phyloP scores from a whole-genome alignment of 2,329 filamentous ascomycete species.

The Penicillium sp. region DNA sequence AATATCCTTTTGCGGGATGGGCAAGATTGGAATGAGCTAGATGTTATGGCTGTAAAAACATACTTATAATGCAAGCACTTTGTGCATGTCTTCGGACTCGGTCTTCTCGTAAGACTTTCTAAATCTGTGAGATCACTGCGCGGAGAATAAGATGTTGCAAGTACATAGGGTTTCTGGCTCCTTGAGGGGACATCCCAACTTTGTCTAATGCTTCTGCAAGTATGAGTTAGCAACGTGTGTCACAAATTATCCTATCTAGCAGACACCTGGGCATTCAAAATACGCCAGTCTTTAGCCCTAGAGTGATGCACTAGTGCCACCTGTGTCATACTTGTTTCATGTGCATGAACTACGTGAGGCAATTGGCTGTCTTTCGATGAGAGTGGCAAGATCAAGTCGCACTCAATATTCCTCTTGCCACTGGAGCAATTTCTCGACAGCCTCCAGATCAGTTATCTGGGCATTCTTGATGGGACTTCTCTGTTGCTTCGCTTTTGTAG shows the following conservation, averaged over 20 bases:
- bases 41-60: constrained; percentile 18
- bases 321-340: neutral
- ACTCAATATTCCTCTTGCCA: neutral
- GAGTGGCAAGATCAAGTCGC: neutral
- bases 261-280: too few species aligned
- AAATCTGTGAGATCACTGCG: neutral
- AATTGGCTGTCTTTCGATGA: neutral
- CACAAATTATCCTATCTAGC: too few species aligned
- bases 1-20: neutral
- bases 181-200: neutral
- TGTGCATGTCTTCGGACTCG: neutral
- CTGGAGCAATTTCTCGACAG: neutral
- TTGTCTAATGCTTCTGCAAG: neutral
- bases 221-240: neutral
- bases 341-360: neutral
- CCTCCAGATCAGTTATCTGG: neutral
- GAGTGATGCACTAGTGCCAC: too few species aligned
- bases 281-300: too few species aligned
- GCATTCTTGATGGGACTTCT: neutral
- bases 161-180: neutral
- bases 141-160: neutral
- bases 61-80: constrained; percentile 18
- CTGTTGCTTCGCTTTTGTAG: neutral
- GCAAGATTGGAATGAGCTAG: constrained; percentile 3
- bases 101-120: neutral